Evolutionary conservation across 805 yeast species (phyloP).

Genomic region (Metschnikowia bowlesiae): DNA sequence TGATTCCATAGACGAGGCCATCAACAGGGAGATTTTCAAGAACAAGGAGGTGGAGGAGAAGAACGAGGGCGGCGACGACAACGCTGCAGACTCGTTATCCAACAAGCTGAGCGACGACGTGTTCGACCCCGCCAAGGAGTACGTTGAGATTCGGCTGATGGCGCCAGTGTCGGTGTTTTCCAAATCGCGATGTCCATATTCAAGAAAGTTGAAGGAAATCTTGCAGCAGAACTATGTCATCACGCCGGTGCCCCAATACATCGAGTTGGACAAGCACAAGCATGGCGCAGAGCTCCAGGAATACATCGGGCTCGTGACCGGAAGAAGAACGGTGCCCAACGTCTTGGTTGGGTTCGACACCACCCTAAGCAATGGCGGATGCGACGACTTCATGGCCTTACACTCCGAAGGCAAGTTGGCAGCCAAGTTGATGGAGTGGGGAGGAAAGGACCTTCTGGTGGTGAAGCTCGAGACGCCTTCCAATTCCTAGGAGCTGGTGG

Average conservation of each 20-base stretch:
- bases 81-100: constrained; percentile 8
- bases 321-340: constrained; percentile 17
- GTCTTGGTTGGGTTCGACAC: constrained; percentile 14
- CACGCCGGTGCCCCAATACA: constrained; percentile 65
- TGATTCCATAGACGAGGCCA: constrained; percentile 36
- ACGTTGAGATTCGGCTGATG: constrained; percentile 50
- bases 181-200: constrained; percentile 65
- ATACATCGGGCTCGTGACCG: constrained; percentile 46
- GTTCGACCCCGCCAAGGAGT: constrained; percentile 39
- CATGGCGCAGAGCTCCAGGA: constrained; percentile 74
- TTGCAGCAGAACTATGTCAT: constrained; percentile 61
- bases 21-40: constrained; percentile 34
- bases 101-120: not conserved
- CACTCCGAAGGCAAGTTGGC: constrained; percentile 56
- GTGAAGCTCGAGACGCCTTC: constrained; percentile 55
- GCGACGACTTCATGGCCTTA: constrained; percentile 68
- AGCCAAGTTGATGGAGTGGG: constrained; percentile 57
- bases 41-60: constrained; percentile 12
- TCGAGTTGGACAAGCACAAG: constrained; percentile 78
- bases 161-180: constrained; percentile 66
- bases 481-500: constrained; percentile 28
- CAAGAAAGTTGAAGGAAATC: constrained; percentile 64
- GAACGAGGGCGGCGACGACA: constrained; percentile 5
- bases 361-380: constrained; percentile 71
- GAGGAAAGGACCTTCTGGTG: constrained; percentile 47